phyloP scores from a whole-genome alignment of 202 grass and related monocot species.

The Hordeum pubiflorum region DNA sequence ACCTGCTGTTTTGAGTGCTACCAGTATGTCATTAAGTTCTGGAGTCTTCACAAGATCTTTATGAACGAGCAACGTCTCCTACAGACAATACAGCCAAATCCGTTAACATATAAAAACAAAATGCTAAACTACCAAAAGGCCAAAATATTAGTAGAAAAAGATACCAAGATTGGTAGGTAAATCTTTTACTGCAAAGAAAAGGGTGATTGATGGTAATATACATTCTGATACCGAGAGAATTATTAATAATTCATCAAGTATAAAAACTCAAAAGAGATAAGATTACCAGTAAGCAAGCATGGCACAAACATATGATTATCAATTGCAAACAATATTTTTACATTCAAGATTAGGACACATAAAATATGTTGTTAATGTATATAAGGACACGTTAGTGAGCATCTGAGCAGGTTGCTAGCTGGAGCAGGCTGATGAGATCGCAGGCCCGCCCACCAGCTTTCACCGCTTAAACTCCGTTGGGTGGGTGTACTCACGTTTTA shows the following conservation, averaged over 20 bases:
- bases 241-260: not conserved
- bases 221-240: not conserved
- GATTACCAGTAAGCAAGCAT: not conserved
- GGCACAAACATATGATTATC: not conserved
- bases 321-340: not conserved
- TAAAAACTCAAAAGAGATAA: not conserved
- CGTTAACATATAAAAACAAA: not conserved
- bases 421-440: not conserved
- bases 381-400: not conserved
- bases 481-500: no score
- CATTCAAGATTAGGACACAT: no score
- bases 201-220: not conserved
- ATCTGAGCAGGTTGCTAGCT: no score
- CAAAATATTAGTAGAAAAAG: conserved; percentile 13
- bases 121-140: not conserved
- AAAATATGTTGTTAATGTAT: no score
- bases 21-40: conserved; percentile 56
- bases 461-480: not conserved
- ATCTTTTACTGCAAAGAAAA: not conserved
- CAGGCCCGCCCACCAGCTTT: not conserved
- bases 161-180: not conserved
- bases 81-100: conserved; percentile 10
- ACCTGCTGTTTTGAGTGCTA: conserved; percentile 87
- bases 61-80: conserved; percentile 98
- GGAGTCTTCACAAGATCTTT: conserved; percentile 57